These are phyloP conservation scores for Nowakowskiella sp. DNA, from an alignment of 192 early-diverging fungal genomes.

Conservation along the genomic window DNA sequence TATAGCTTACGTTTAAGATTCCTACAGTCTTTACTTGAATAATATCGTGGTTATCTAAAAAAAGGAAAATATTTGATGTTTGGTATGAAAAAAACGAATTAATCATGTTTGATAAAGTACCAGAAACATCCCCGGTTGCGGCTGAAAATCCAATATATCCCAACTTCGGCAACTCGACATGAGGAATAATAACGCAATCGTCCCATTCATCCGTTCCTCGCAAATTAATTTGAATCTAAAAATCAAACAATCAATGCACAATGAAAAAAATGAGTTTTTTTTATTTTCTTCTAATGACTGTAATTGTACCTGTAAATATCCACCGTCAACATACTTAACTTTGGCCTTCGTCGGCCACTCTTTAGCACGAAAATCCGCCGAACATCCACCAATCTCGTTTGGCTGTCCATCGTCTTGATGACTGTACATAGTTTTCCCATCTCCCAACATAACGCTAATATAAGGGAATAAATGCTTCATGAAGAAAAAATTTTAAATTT, in stretches of 20 bases:
- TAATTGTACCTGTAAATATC: slow-evolving; percentile 42
- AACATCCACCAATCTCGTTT: slow-evolving; percentile 45
- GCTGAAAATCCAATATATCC: slow-evolving; percentile 89
- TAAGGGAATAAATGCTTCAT: slow-evolving; percentile 67
- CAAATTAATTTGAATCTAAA: slow-evolving; percentile 47
- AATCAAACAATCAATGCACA: no score
- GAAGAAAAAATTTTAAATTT: no score
- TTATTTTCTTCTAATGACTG: no score
- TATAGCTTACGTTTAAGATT: slow-evolving; percentile 27
- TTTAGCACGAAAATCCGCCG: slow-evolving; percentile 67
- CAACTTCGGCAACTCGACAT: slow-evolving; percentile 68
- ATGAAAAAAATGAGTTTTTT: no score
- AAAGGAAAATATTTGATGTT: slow-evolving; percentile 3
- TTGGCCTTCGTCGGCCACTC: slow-evolving; percentile 51
- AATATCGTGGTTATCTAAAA: slow-evolving; percentile 35
- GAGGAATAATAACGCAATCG: slow-evolving; percentile 71
- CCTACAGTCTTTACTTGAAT: slow-evolving; percentile 20
- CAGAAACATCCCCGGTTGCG: slow-evolving; percentile 81
- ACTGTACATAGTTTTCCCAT: slow-evolving; percentile 83
- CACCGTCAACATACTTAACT: slow-evolving; percentile 67
- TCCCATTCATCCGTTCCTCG: slow-evolving; percentile 61
- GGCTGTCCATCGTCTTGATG: slow-evolving; percentile 71
- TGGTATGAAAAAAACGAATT: slow-evolving; percentile 18
- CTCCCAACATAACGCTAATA: slow-evolving; percentile 89
- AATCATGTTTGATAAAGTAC: no score